Conservation (phyloP, 345 rosid species). For the Eucalyptus globulus region DNA sequence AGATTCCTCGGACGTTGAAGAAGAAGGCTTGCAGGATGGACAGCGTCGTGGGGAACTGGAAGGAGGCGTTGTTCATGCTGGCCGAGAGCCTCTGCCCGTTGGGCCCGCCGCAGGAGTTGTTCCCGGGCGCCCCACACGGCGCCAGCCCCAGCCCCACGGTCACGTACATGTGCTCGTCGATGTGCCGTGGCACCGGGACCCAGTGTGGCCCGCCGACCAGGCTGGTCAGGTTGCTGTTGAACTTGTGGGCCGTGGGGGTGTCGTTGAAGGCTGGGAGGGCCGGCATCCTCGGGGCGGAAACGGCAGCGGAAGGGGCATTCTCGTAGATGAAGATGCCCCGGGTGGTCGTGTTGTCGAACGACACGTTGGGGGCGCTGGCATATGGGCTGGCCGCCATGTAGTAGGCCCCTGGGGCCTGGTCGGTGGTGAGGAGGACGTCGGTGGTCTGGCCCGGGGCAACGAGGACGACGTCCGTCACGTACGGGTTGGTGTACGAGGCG, state of each 20-base stretch:
- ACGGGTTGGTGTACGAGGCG: slow-evolving; percentile 60
- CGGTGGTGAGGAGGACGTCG: slow-evolving; percentile 51
- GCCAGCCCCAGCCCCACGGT: slow-evolving; percentile 49
- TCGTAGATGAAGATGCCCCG: slow-evolving; percentile 49
- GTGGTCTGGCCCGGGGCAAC: slow-evolving; percentile 74
- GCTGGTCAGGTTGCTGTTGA: slow-evolving; percentile 40
- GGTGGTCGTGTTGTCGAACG: slow-evolving; percentile 57
- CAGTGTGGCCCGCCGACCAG: slow-evolving; percentile 38
- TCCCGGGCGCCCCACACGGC: slow-evolving; percentile 10
- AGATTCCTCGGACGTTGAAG: slow-evolving; percentile 40
- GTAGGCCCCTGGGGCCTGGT: slow-evolving; percentile 53
- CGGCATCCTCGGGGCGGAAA: slow-evolving; percentile 41
- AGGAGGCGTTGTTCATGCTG: slow-evolving; percentile 73
- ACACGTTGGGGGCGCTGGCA: slow-evolving; percentile 19
- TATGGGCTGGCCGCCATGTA: slow-evolving; percentile 82
- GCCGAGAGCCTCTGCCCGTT: slow-evolving; percentile 37
- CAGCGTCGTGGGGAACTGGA: slow-evolving; percentile 31
- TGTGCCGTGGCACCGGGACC: slow-evolving; percentile 46
- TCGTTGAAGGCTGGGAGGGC: slow-evolving; percentile 46
- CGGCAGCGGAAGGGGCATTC: neutral
- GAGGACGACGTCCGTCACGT: slow-evolving; percentile 48
- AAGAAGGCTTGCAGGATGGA: slow-evolving; percentile 57
- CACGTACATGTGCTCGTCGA: slow-evolving; percentile 61
- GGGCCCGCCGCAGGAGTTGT: slow-evolving; percentile 32
- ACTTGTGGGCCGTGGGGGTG: slow-evolving; percentile 58